Percentiles rank a stretch among this genome's conserved stretches.
Evolutionary conservation across 2,329 filamentous ascomycete genomes (phyloP).

Genomic region (Cladophialophora yegresii): DNA sequence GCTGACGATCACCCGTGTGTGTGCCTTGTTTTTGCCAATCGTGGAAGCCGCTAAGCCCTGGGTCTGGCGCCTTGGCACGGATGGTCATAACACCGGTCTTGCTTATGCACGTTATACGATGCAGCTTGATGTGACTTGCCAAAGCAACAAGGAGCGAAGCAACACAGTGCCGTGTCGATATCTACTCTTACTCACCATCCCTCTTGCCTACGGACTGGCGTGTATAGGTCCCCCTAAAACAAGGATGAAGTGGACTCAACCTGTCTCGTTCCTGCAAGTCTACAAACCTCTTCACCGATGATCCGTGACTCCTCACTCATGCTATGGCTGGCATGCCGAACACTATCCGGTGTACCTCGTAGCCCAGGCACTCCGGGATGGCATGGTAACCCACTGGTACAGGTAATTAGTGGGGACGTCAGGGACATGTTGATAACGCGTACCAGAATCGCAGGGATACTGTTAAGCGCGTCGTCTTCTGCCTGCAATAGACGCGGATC

Average conservation of each 20-base stretch:
- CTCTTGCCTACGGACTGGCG: background rate
- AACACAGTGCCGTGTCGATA: background rate
- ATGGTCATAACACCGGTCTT: background rate
- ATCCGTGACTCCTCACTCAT: background rate
- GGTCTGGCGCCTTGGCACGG: background rate
- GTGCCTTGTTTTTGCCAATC: too few species aligned
- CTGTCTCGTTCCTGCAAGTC: background rate
- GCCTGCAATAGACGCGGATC: background rate
- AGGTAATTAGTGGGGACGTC: background rate
- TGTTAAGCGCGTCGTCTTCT: background rate
- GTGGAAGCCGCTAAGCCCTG: too few species aligned
- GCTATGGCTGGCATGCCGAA: background rate
- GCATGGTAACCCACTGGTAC: background rate
- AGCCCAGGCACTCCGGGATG: background rate
- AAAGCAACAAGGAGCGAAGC: too few species aligned
- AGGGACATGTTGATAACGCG: background rate
- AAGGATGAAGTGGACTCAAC: background rate
- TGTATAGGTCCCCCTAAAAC: background rate
- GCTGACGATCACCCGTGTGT: too few species aligned
- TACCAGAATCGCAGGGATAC: background rate
- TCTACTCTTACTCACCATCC: background rate
- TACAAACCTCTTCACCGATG: background rate
- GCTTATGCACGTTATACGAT: background rate
- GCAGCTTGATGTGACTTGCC: background rate
- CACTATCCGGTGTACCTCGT: background rate